Evolutionary conservation across 768 basidiomycete species (phyloP).

Genomic region (Xerocomellus dryophilus): DNA sequence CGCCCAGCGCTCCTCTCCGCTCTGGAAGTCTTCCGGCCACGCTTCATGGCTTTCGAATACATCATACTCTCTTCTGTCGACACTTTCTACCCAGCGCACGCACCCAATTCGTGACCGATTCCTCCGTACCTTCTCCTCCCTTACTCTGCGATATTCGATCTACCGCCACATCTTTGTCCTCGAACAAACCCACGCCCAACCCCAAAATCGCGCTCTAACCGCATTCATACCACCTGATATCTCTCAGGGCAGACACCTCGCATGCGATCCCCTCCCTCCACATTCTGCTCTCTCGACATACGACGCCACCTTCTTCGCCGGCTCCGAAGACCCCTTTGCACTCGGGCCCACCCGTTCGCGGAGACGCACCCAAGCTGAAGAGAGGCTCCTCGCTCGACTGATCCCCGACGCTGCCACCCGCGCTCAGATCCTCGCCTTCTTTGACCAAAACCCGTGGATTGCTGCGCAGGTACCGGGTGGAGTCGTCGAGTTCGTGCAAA

Average conservation of each 20-base stretch:
- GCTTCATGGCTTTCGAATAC: slow-evolving; percentile 70
- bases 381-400: slow-evolving; percentile 50
- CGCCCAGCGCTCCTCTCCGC: slow-evolving; percentile 63
- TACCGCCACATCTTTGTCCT: slow-evolving; percentile 80
- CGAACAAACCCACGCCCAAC: slow-evolving; percentile 49
- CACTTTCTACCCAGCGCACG: slow-evolving; percentile 31
- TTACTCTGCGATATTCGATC: slow-evolving; percentile 47
- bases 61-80: slow-evolving; percentile 38
- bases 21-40: slow-evolving; percentile 78
- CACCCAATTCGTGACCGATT: slow-evolving; percentile 29
- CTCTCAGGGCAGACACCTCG: slow-evolving; percentile 51
- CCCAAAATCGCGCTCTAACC: slow-evolving; percentile 46
- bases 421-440: slow-evolving; percentile 58
- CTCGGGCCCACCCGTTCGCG: slow-evolving; percentile 25
- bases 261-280: slow-evolving; percentile 89
- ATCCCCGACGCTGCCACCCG: slow-evolving; percentile 58
- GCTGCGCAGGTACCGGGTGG: slow-evolving; percentile 62
- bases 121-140: slow-evolving; percentile 39
- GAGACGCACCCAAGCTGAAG: slow-evolving; percentile 45
- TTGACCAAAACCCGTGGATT: slow-evolving; percentile 54
- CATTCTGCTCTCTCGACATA: slow-evolving; percentile 56
- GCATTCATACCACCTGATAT: slow-evolving; percentile 68
- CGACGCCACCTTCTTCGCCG: slow-evolving; percentile 71
- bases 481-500: slow-evolving; percentile 59
- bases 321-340: slow-evolving; percentile 51